phyloP scores from a whole-genome alignment of 371 early-diverging fungal genomes.

The Haplosporangium sp. region DNA sequence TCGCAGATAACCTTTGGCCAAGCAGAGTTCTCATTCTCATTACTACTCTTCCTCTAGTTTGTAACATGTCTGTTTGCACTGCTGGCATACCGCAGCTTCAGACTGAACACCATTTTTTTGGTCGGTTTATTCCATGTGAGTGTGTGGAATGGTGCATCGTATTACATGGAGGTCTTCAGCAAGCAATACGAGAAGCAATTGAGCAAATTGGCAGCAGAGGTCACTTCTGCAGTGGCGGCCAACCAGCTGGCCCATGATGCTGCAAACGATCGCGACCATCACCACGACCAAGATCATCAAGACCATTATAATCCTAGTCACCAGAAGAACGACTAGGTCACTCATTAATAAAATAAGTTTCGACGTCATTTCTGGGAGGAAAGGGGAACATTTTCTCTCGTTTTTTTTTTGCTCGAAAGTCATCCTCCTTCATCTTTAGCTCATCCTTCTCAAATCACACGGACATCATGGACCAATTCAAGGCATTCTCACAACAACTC shows the following conservation, averaged over 20 bases:
- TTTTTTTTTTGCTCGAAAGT: slow-evolving; percentile 3
- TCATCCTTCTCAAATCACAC: neutral
- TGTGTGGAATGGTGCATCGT: slow-evolving; percentile 79
- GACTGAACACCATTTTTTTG: slow-evolving; percentile 68
- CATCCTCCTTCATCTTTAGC: neutral
- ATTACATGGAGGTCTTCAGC: slow-evolving; percentile 80
- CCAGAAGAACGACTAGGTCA: slow-evolving; percentile 26
- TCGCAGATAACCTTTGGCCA: slow-evolving; percentile 48
- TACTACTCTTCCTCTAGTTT: slow-evolving; percentile 17
- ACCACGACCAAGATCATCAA: slow-evolving; percentile 1
- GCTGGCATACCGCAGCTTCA: slow-evolving; percentile 58
- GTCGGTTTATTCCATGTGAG: slow-evolving; percentile 67
- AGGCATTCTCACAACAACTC: slow-evolving; percentile 69
- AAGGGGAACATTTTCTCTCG: neutral
- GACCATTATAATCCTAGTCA: neutral
- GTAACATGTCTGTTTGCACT: slow-evolving; percentile 51
- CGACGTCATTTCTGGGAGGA: slow-evolving; percentile 4
- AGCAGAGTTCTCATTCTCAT: neutral
- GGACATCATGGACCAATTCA: slow-evolving; percentile 68
- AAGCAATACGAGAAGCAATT: slow-evolving; percentile 68
- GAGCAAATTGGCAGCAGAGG: slow-evolving; percentile 55
- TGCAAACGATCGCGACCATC: neutral
- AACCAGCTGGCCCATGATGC: slow-evolving; percentile 31
- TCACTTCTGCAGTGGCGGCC: slow-evolving; percentile 41
- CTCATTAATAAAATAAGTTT: slow-evolving; percentile 2